Evolutionary conservation across 441 rosid species (phyloP), one percentile per base, ranked within the genome.

Genomic region (Isatis lusitanica): DNA sequence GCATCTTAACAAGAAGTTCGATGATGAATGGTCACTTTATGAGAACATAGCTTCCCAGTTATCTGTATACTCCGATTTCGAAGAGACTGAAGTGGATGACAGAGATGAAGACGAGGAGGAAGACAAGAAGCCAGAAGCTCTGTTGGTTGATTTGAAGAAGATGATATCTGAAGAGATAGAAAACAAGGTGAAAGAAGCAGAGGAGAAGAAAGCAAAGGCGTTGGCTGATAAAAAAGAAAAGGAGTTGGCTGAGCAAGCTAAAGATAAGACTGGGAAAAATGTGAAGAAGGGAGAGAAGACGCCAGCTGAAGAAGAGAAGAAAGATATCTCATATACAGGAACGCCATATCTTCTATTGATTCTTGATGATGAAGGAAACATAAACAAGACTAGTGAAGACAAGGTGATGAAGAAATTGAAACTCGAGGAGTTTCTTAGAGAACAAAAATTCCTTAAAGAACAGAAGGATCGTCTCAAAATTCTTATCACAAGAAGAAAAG

Each of bases 41-140:
- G 79, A 78, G 65, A 73, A 63, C 67, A 77, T 88, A 64, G 87
- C 81, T 7, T 64, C 79, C 4, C 89, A 86, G 59, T 57, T 88
- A 35, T 82, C 78, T 69, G 39, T 82, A 0, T 60, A 70, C 17
- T 79, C 81, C 3, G 57, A 55, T 52, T 56, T 69, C 1, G 82
- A 82, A 58, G 85, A 79, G 81, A 47, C 69, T 55, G 82, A 80
- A 66, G 67, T 79, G 1, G 83, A 57, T 48, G 83, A 81, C 3
- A 48, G 72, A 48, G 79, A 76, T 24, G 76, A 77, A 2, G 77
- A 77, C 2, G 72, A 77, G 47, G 76, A 68, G 7, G 80, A 82
- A 1, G 66, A 15, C 11, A 60, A 47, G 65, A 52, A 36, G 21
- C 12, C 24, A 1, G 9, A 50, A 21, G 55, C 21, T 3, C 10